Conservation (phyloP, 2,329 filamentous ascomycete species). For the Penicillium oxalicum region DNA sequence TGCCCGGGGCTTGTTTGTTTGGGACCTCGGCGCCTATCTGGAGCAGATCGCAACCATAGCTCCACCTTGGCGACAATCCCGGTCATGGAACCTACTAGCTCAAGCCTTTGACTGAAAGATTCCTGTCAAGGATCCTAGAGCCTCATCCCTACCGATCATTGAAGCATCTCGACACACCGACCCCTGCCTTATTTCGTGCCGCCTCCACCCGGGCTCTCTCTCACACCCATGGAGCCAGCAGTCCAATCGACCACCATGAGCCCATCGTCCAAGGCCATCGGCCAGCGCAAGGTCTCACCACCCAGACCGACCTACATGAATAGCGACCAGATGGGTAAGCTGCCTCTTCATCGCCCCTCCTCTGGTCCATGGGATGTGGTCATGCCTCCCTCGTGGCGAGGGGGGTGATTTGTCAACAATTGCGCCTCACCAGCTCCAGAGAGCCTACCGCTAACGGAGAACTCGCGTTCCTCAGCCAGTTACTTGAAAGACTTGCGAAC, state of each 20-base stretch:
- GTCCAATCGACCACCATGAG: constrained; percentile 32
- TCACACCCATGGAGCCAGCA: constrained; percentile 7
- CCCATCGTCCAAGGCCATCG: constrained; percentile 30
- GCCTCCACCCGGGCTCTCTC: constrained; percentile 5
- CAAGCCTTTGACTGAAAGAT: too few relatives aligned
- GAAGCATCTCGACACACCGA: not conserved
- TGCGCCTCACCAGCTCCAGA: not conserved
- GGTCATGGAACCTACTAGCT: too few relatives aligned
- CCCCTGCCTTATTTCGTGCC: not conserved
- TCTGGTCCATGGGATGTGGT: not conserved
- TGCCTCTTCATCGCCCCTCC: not conserved
- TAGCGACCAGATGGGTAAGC: constrained; percentile 43
- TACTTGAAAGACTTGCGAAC: constrained; percentile 57
- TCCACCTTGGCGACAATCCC: constrained; percentile 3
- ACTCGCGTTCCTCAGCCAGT: constrained; percentile 39
- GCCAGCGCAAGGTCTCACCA: constrained; percentile 42
- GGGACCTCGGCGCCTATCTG: constrained; percentile 10
- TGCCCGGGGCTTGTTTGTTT: constrained; percentile 26
- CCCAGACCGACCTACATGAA: constrained; percentile 44
- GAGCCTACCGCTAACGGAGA: constrained; percentile 6
- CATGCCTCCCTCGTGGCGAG: not conserved
- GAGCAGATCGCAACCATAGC: constrained; percentile 2
- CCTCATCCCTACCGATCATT: not conserved
- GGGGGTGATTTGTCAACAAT: not conserved
- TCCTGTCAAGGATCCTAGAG: not conserved